Conservation (phyloP, 2,329 filamentous ascomycete species). For the Cladosporium phlei region DNA sequence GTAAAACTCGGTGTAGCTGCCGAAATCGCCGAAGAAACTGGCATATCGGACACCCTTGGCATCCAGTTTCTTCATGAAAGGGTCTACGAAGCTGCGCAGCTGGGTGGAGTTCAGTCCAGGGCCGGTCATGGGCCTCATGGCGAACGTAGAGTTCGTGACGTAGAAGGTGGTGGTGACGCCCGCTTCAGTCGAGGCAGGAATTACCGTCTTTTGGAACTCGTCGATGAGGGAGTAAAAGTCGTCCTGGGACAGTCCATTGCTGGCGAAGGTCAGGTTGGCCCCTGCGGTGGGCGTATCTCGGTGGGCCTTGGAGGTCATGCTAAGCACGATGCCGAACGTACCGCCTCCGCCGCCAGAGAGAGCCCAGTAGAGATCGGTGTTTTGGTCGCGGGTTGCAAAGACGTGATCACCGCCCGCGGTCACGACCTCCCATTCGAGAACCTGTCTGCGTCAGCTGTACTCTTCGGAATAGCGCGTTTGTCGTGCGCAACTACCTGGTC, state of each 20-base stretch:
- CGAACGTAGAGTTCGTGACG: conserved; percentile 48
- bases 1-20: conserved; percentile 32
- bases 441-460: conserved; percentile 15
- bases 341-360: conserved; percentile 56
- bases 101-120: conserved; percentile 43
- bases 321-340: conserved; percentile 55
- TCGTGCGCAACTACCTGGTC: conserved; percentile 41
- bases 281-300: conserved; percentile 41
- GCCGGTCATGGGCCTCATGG: conserved; percentile 44
- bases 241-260: conserved; percentile 27
- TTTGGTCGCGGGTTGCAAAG: conserved; percentile 43
- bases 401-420: conserved; percentile 46
- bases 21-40: conserved; percentile 28
- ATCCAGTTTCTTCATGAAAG: conserved; percentile 41
- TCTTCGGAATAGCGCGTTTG: neutral
- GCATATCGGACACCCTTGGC: conserved; percentile 32
- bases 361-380: conserved; percentile 61
- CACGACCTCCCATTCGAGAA: conserved; percentile 45
- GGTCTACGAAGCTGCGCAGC: conserved; percentile 41
- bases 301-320: conserved; percentile 52
- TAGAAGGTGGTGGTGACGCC: conserved; percentile 44
- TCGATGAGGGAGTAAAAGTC: conserved; percentile 48
- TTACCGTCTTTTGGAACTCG: conserved; percentile 40
- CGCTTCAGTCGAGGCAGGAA: conserved; percentile 47
- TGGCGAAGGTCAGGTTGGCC: conserved; percentile 41